phyloP scores from a whole-genome alignment of 2,329 filamentous ascomycete species.

The Hypoxylon sp. region DNA sequence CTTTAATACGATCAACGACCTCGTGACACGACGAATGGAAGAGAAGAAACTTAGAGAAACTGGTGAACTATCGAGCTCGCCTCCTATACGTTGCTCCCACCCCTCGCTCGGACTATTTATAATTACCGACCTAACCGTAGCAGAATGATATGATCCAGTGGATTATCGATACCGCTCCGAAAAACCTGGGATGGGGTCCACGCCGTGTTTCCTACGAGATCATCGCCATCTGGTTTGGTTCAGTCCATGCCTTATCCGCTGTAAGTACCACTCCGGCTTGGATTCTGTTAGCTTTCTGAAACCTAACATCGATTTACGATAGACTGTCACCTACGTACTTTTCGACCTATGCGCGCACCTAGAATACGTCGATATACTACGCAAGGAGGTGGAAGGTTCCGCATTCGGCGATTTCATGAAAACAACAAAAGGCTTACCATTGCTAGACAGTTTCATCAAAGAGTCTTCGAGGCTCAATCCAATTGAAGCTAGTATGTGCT shows the following conservation, averaged over 20 bases:
- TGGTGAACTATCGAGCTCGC: not conserved
- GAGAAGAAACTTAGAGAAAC: not conserved
- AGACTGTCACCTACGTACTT: conserved; percentile 12
- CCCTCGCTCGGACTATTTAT: no score
- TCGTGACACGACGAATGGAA: not conserved
- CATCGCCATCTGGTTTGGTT: conserved; percentile 14
- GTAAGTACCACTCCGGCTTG: not conserved
- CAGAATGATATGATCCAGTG: conserved; percentile 13
- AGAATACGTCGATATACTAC: not conserved
- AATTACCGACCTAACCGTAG: not conserved
- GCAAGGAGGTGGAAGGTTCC: conserved; percentile 1
- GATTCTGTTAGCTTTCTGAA: no score
- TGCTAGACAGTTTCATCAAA: conserved; percentile 10
- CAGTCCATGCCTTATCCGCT: conserved; percentile 9
- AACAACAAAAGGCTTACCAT: not conserved
- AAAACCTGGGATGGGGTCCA: not conserved
- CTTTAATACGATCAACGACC: not conserved
- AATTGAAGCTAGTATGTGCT: conserved; percentile 7
- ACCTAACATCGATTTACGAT: no score
- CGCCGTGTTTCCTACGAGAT: conserved; percentile 1
- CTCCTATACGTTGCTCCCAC: not conserved
- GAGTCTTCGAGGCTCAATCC: conserved; percentile 8
- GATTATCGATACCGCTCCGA: conserved; percentile 13
- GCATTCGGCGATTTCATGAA: not conserved
- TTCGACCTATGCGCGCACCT: not conserved